Base-by-base conservation (phyloP, 371 early-diverging fungal species). In the Zychaea mexicana region DNA sequence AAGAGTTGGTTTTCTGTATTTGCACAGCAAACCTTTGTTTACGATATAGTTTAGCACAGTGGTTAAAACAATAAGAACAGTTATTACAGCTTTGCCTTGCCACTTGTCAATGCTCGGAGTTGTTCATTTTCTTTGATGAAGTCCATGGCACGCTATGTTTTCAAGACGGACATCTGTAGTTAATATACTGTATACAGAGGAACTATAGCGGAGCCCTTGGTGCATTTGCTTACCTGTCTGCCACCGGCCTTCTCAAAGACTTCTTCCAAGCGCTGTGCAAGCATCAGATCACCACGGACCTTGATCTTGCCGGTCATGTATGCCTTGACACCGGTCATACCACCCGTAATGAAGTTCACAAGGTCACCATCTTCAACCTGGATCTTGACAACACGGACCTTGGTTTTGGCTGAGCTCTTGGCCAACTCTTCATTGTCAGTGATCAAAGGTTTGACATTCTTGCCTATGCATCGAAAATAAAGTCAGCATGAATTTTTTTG, bases 251-350 rank as follows among this genome's bases (percentile, higher is more conserved):
- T 78, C 49, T 77, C 73, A 64, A 81, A 81, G 9, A 81, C 70
- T 46, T 76, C 71, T 66, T 78, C 82, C 42, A 81, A 61, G 21
- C 64, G 68, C 53, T 81, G 82, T 9, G 78, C 82, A 19, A 81
- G 67, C 21, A 77, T 66, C 28, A 81, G 60, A 53, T 78, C 79
- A n/a, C 82, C 82, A 30, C 70, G 69, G n/a, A 81, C 75, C 61
- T 78, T 78, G 32, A 81, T 73, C 32, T 60, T 66, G 21, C 78
- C 75, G 9, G 62, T 68, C 79, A 77, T 77, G 32, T 81, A 81
- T 6, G 77, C 82, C n/a, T 73, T 78, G 32, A 80, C 69, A 22
- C 81, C 81, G 17, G 75, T 77, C 69, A 80, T 67, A 15, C 76
- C 79, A 57, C 79, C 77, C 21, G 77, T 79, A 26, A 79, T 73